Evolutionary conservation across 441 rosid species (phyloP).

Genomic region (Gossypium gossypioides): DNA sequence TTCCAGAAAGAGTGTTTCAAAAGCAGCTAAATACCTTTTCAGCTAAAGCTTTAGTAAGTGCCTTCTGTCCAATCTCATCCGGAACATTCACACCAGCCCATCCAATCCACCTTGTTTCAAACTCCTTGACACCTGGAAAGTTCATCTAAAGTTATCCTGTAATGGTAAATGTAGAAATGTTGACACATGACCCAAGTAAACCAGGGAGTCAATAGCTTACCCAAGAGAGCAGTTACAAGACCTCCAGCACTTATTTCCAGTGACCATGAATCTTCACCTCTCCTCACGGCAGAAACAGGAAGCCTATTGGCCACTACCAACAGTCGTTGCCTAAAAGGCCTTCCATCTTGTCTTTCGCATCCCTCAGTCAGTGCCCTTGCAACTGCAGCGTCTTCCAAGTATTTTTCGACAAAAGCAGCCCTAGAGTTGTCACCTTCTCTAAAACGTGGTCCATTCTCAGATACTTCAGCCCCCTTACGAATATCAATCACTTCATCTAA

Average conservation of each 20-base stretch:
- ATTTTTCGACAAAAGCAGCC: constrained; percentile 45
- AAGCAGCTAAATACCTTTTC: constrained; percentile 51
- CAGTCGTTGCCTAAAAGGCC: constrained; percentile 72
- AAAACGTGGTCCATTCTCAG: constrained; percentile 40
- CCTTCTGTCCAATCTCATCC: constrained; percentile 84
- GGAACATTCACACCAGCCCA: constrained; percentile 99
- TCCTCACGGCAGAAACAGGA: constrained; percentile 91
- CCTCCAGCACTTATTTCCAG: constrained; percentile 97
- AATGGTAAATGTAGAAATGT: constrained; percentile 6
- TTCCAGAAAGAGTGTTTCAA: constrained; percentile 5
- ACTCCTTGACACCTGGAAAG: constrained; percentile 78
- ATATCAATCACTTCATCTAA: constrained; percentile 45
- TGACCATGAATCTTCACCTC: constrained; percentile 92
- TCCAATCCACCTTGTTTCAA: constrained; percentile 98
- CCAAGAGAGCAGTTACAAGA: constrained; percentile 85
- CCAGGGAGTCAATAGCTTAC: constrained; percentile 22
- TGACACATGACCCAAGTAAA: neutral
- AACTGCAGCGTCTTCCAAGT: constrained; percentile 58
- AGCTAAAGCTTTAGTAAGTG: constrained; percentile 85
- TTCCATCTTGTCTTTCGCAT: constrained; percentile 50
- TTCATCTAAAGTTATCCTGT: constrained; percentile 23
- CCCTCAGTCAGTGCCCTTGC: constrained; percentile 36
- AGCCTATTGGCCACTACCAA: constrained; percentile 95
- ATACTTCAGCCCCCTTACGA: constrained; percentile 27
- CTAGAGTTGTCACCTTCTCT: constrained; percentile 50